Base-by-base conservation (phyloP, 2,329 filamentous ascomycete species). In the Penicillium hesseltinei region DNA sequence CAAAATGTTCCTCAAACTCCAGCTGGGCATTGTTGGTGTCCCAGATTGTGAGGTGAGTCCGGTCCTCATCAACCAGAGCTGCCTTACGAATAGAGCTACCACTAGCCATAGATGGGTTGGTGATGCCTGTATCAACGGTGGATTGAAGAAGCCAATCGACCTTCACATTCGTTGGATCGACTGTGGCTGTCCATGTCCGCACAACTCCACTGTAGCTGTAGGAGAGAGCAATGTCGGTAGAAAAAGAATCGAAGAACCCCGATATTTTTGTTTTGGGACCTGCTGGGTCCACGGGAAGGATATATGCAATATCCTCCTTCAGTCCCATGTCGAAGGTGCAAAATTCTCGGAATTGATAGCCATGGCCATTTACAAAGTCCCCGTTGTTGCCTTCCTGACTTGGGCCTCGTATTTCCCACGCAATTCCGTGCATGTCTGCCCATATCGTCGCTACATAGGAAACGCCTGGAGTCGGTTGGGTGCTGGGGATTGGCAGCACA, bases 1-100 rank as follows among this genome's bases (percentile, higher is more conserved):
- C 83, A 62, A 92, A 94, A 31, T 85, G 82, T 66, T 93, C 85
- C 60, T 90, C 84, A 68, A 90, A 92, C 72, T 97, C 92, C 6
- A 96, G 81, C 61, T 91, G 88, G 2, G 87, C 87, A 54, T 88
- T 90, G 61, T 88, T 85, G 11, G 91, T 89, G 69, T 96, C 92
- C 93, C 92, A 97, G 49, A 97, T 96, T 0, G 90, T 95, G 49
- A 97, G 77, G 40, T 87, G 85, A 0, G 88, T 91, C 61, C 88
- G 85, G 15, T 82, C 80, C 3, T 84, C 80, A 70, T 95, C 89
- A 35, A 95, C 90, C 21, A 97, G 76, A 4, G 92, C 92, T 25
- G 90, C 89, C 72, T 95, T 96, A 61, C 92, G 88, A 67, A 92
- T 88, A 9, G 88, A 92, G 64, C 90, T 95, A 15, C 90, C 92